phyloP scores from a whole-genome alignment of 257 asterid genomes.

The Solanum chilense region DNA sequence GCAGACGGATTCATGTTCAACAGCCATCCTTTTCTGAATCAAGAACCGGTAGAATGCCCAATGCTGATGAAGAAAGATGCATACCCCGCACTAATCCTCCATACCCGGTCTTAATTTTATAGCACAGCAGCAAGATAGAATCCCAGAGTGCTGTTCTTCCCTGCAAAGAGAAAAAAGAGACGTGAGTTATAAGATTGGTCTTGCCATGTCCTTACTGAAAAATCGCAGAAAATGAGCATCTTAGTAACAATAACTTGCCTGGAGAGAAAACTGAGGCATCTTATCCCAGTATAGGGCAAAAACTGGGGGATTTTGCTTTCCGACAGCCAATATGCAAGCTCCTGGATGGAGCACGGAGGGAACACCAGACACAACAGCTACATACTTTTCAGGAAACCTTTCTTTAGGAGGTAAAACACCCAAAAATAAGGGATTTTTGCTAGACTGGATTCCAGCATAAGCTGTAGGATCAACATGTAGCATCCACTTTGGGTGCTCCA shows the following conservation, averaged over 20 bases:
- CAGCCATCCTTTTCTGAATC: conserved; percentile 48
- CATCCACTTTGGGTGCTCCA: conserved; percentile 97
- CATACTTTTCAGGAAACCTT: conserved; percentile 83
- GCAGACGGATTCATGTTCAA: not conserved
- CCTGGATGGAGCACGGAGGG: conserved; percentile 92
- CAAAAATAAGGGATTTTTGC: conserved; percentile 86
- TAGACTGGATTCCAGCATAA: conserved; percentile 68
- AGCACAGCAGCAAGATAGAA: conserved; percentile 64
- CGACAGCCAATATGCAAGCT: conserved; percentile 80
- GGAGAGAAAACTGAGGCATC: conserved; percentile 88
- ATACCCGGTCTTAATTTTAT: conserved; percentile 52
- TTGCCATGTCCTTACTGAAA: not conserved
- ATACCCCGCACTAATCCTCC: conserved; percentile 82
- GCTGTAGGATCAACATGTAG: conserved; percentile 85
- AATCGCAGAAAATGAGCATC: not conserved
- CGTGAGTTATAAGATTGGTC: not conserved
- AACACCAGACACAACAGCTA: conserved; percentile 68
- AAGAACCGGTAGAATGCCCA: conserved; percentile 66
- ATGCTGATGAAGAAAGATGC: conserved; percentile 90
- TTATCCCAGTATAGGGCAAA: conserved; percentile 88
- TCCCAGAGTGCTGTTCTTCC: conserved; percentile 98
- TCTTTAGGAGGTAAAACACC: conserved; percentile 90
- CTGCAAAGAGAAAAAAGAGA: conserved; percentile 25
- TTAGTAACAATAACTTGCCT: conserved; percentile 33
- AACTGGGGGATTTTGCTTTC: conserved; percentile 81